These are phyloP conservation scores for Blastobotrys capitulatus DNA, from an alignment of 1,139 yeast species.

Conservation along the genomic window DNA sequence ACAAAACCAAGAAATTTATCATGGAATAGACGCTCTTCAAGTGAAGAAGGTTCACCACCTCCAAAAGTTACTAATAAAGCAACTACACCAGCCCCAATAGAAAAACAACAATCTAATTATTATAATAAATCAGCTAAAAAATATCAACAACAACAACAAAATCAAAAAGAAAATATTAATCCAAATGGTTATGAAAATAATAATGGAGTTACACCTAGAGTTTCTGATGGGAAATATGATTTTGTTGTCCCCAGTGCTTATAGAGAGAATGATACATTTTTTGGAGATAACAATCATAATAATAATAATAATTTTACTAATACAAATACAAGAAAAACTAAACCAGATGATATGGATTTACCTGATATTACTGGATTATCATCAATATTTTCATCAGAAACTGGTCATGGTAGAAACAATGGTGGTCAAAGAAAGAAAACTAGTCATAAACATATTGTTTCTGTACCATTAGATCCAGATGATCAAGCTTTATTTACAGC, in stretches of 20 bases:
- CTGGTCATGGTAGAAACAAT: conserved; percentile 10
- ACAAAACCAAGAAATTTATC: conserved; percentile 12
- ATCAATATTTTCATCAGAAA: conserved; percentile 24
- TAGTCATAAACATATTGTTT: conserved; percentile 23
- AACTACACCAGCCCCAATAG: conserved; percentile 1
- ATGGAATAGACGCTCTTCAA: neutral
- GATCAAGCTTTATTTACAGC: conserved; percentile 27
- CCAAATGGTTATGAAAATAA: neutral
- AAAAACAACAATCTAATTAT: conserved; percentile 13
- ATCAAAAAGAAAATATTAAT: neutral
- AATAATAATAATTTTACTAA: conserved; percentile 4
- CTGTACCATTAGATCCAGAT: conserved; percentile 27
- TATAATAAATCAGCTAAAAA: conserved; percentile 4
- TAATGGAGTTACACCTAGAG: conserved; percentile 2
- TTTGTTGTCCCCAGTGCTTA: conserved; percentile 24
- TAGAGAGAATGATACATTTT: conserved; percentile 23
- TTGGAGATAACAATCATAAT: conserved; percentile 2
- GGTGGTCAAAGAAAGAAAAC: conserved; percentile 1
- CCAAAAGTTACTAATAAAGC: neutral
- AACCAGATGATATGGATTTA: conserved; percentile 8
- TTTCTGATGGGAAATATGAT: conserved; percentile 11
- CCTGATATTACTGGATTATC: conserved; percentile 27
- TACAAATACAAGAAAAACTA: neutral
- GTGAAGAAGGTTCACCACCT: neutral
- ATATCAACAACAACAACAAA: neutral